Conservation (phyloP, 2,329 filamentous ascomycete genomes). For the Aspergillus puulaauensis region DNA sequence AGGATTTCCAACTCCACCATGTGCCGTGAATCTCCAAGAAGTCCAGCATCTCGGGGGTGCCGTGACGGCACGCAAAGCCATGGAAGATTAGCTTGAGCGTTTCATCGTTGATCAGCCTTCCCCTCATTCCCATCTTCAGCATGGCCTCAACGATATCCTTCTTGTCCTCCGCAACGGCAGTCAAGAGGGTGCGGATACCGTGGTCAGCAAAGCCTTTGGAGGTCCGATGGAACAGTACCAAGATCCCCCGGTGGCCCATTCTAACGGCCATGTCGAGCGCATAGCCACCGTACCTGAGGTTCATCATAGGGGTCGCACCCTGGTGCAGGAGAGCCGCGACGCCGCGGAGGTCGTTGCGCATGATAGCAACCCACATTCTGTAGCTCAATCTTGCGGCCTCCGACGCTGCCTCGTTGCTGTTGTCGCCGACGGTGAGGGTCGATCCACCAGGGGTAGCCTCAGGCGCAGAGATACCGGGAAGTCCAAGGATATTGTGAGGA, state of each 20-base stretch:
- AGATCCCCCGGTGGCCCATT: background rate
- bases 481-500: too few relatives aligned
- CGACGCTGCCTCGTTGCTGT: too few relatives aligned
- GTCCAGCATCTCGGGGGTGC: background rate
- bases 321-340: too few relatives aligned
- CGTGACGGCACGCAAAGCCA: background rate
- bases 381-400: too few relatives aligned
- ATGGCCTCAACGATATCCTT: constrained; percentile 10
- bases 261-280: too few relatives aligned
- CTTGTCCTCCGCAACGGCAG: constrained; percentile 8
- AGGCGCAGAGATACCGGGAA: too few relatives aligned
- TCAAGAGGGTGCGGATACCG: constrained; percentile 10
- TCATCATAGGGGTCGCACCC: too few relatives aligned
- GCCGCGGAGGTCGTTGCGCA: too few relatives aligned
- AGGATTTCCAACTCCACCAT: background rate
- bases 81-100: background rate
- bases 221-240: constrained; percentile 10
- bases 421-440: too few relatives aligned
- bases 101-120: constrained; percentile 4
- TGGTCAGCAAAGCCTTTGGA: background rate
- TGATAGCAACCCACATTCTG: too few relatives aligned
- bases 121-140: constrained; percentile 18
- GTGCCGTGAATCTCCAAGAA: background rate
- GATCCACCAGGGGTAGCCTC: too few relatives aligned
- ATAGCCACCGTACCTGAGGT: too few relatives aligned